Evolutionary conservation across 257 asterid species (phyloP), one percentile per base, ranked within the genome.

Genomic region (Forsythia viridissima): DNA sequence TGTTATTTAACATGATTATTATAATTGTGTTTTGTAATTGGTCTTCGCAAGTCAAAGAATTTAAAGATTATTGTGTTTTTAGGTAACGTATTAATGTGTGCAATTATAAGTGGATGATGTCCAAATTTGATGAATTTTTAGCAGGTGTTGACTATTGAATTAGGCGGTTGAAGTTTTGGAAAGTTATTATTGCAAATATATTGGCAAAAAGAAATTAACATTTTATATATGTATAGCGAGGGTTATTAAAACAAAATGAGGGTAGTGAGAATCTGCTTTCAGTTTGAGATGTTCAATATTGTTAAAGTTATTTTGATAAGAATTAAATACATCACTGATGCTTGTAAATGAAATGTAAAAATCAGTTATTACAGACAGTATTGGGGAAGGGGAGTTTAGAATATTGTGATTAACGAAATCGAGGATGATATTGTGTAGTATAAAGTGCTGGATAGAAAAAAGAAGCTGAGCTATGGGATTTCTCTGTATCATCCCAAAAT

Each of bases 381-480:
- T 59, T 63, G 30, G 20, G 72, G 79, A 76, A 67, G 43, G 74
- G 2, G 37, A 37, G 72, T 30, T 16, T 73, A 24, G 48, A 73
- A 8, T 48, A 42, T 66, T 43, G 3, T 21, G 20, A 59, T 48
- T 66, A 24, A 70, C 16, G 77, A 13, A 20, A 20, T 46, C 77
- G 51, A 44, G 69, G 42, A 71, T 48, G 75, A 6, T n/a, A 55
- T 10, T 42, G 30, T 21, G 11, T 18, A 36, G 41, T 59, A 37
- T 63, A 11, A 78, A 21, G 57, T 67, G 66, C 12, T 36, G 70
- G 13, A 15, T 34, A 37, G 13, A 39, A 44, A 44, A n/a, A 52
- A 30, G 39, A 66, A 11, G 70, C 68, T 5, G 34, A 36, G 38
- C 20, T 59, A 0, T 42, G 51, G 70, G 41, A 57, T 38, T 84